Percentiles rank a stretch among this genome's conserved stretches.
Conservation (phyloP, 495 filamentous ascomycete species). For the Podospora fimiseda region DNA sequence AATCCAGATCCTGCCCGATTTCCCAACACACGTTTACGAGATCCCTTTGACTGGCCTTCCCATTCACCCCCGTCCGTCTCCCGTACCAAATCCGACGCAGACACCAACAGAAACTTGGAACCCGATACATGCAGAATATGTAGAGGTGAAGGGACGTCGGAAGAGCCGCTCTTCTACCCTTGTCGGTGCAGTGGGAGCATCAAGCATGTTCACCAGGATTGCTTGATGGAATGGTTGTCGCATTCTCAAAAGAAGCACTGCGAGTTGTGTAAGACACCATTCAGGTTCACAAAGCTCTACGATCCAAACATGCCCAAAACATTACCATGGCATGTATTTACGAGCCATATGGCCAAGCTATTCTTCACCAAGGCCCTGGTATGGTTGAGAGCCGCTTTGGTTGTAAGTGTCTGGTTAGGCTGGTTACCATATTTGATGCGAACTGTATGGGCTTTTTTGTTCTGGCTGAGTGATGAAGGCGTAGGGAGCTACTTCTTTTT, state of each 20-base stretch:
- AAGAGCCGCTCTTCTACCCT: constrained; percentile 90
- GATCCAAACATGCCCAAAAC: constrained; percentile 81
- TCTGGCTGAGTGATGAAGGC: constrained; percentile 93
- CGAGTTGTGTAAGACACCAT: constrained; percentile 97
- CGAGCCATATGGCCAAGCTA: constrained; percentile 68
- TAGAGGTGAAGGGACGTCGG: constrained; percentile 73
- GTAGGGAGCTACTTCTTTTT: constrained; percentile 47
- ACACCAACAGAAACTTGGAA: constrained; percentile 33
- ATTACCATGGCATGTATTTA: constrained; percentile 72
- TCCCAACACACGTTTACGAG: constrained; percentile 23
- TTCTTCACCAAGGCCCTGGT: constrained; percentile 60
- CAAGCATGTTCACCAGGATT: constrained; percentile 95
- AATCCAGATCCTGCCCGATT: constrained; percentile 18
- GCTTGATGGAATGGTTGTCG: constrained; percentile 94
- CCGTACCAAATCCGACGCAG: constrained; percentile 8
- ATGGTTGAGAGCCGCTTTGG: constrained; percentile 71
- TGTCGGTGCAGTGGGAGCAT: constrained; percentile 99
- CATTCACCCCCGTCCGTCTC: constrained; percentile 3
- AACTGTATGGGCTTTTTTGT: constrained; percentile 81
- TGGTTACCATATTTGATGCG: constrained; percentile 88
- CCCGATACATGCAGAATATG: constrained; percentile 92
- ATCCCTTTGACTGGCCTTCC: not conserved
- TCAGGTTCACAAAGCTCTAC: constrained; percentile 97
- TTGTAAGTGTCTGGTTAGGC: constrained; percentile 79
- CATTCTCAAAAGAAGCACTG: constrained; percentile 99